These are phyloP conservation scores for Microbotryum violaceum DNA, from an alignment of 1,284 basidiomycete species.

Conservation along the genomic window DNA sequence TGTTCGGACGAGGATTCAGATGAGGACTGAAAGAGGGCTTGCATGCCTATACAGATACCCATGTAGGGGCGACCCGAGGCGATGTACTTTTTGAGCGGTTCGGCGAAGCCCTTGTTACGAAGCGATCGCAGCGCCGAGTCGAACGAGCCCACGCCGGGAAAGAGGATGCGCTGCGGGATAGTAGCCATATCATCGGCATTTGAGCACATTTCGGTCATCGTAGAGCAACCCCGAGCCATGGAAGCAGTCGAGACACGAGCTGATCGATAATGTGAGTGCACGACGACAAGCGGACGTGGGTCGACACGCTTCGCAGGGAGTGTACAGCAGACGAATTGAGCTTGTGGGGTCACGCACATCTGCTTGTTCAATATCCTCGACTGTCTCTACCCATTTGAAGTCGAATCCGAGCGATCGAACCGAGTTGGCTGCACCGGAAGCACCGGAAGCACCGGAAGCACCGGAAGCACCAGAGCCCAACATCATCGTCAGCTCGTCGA, in stretches of 20 bases:
- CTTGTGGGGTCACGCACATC: constrained; percentile 56
- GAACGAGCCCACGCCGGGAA: constrained; percentile 97
- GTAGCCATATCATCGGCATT: neutral
- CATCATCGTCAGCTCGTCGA: neutral
- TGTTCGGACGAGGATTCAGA: constrained; percentile 55
- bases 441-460: constrained; percentile 12
- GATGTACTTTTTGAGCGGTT: constrained; percentile 78
- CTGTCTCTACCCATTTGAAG: constrained; percentile 81
- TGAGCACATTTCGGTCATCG: no score
- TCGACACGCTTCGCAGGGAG: no score
- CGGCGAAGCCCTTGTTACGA: constrained; percentile 61
- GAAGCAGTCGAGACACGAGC: no score
- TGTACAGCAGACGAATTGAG: no score
- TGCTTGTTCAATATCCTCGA: constrained; percentile 79
- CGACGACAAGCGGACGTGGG: no score
- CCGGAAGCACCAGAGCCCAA: constrained; percentile 8
- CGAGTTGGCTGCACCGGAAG: constrained; percentile 60
- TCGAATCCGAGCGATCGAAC: constrained; percentile 75
- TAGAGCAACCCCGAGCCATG: no score
- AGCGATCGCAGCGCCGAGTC: constrained; percentile 78
- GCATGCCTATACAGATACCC: constrained; percentile 93
- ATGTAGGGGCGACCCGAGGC: constrained; percentile 78
- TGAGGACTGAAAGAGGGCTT: constrained; percentile 83
- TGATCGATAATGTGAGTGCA: no score
- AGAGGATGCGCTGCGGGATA: constrained; percentile 70